Evolutionary conservation across 495 filamentous ascomycete species (phyloP).

Genomic region (Aspergillus carlsbadensis): DNA sequence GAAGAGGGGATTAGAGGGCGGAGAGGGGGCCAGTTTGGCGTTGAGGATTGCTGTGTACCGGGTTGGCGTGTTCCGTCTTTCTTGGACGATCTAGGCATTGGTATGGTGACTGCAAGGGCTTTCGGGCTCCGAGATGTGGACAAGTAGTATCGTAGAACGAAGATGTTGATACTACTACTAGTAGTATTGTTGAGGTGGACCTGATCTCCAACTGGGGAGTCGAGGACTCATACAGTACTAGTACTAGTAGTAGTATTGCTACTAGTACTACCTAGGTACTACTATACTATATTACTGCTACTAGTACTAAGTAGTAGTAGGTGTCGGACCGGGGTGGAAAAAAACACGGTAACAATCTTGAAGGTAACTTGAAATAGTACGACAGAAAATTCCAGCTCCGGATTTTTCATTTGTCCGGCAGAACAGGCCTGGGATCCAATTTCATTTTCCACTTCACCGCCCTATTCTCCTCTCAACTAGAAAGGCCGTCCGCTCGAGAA

Average conservation of each 20-base stretch:
- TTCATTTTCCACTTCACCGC: slow-evolving; percentile 27
- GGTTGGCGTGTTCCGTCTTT: slow-evolving; percentile 18
- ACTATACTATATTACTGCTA: too few relatives aligned
- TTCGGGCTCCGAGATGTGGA: too few relatives aligned
- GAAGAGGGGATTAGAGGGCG: slow-evolving; percentile 66
- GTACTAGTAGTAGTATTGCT: too few relatives aligned
- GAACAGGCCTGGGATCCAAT: neutral
- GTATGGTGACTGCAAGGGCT: slow-evolving; percentile 1
- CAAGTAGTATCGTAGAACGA: too few relatives aligned
- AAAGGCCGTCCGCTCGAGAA: slow-evolving; percentile 14
- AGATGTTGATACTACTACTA: too few relatives aligned
- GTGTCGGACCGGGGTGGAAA: too few relatives aligned
- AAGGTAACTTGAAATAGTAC: slow-evolving; percentile 7
- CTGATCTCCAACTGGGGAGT: too few relatives aligned
- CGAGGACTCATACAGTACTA: too few relatives aligned
- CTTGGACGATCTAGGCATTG: slow-evolving; percentile 24
- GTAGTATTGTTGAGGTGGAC: too few relatives aligned
- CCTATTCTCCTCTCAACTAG: slow-evolving; percentile 24
- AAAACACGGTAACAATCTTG: neutral
- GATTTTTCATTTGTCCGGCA: slow-evolving; percentile 24
- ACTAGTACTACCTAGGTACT: too few relatives aligned
- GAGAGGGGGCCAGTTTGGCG: slow-evolving; percentile 70
- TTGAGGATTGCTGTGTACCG: slow-evolving; percentile 14
- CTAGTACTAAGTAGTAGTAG: too few relatives aligned
- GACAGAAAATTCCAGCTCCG: slow-evolving; percentile 24